Conservation (phyloP, 176 grass and related monocot genomes). For the Carex littledalei region DNA sequence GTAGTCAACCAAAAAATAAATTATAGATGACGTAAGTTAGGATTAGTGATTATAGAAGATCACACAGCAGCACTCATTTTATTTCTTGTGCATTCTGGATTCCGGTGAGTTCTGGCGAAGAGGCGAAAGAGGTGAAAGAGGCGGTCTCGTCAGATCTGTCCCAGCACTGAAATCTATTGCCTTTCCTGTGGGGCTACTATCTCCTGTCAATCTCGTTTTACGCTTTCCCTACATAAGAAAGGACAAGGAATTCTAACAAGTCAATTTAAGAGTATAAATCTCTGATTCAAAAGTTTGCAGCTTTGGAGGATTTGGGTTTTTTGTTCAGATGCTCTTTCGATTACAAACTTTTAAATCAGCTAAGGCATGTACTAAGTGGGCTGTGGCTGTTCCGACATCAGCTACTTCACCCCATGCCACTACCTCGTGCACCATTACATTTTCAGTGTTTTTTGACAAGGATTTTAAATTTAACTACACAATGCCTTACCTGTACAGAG, state of each 20-base stretch:
- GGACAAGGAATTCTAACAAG: background rate
- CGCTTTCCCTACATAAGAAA: slow-evolving; percentile 51
- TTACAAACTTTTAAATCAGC: background rate
- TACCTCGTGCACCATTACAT: no score
- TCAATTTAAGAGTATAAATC: background rate
- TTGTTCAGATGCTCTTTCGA: background rate
- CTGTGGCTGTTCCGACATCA: background rate
- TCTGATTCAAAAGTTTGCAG: background rate
- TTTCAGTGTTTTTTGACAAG: no score
- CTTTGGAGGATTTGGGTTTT: background rate
- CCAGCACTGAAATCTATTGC: slow-evolving; percentile 41
- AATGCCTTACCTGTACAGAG: no score
- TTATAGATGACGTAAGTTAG: background rate
- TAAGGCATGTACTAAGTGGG: background rate
- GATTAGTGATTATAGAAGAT: slow-evolving; percentile 8
- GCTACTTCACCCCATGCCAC: background rate
- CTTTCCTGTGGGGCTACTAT: slow-evolving; percentile 26
- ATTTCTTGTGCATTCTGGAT: slow-evolving; percentile 66
- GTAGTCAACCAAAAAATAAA: background rate
- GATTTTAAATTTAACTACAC: background rate
- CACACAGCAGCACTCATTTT: background rate
- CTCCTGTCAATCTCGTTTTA: slow-evolving; percentile 54
- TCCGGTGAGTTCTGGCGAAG: slow-evolving; percentile 49
- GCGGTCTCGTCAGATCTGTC: slow-evolving; percentile 45
- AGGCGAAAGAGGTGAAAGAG: slow-evolving; percentile 62